These are phyloP conservation scores for Saturnispora quitensis DNA, from an alignment of 805 yeast species.

Conservation along the genomic window DNA sequence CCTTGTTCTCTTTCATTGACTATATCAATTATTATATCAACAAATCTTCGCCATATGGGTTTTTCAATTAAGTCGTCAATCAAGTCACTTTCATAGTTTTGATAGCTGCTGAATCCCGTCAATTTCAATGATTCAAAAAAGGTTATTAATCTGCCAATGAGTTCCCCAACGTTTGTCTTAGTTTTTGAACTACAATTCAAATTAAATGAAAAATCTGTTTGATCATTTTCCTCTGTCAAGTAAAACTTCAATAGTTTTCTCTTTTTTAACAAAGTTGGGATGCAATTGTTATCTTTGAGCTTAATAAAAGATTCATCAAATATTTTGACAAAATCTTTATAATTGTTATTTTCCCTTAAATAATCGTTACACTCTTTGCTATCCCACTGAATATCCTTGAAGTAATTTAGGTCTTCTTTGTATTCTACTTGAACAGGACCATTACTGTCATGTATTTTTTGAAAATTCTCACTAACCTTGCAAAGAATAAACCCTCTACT, in stretches of 20 bases:
- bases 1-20: constrained; percentile 3
- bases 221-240: constrained; percentile 2
- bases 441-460: neutral
- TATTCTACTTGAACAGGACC: neutral
- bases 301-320: neutral
- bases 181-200: neutral
- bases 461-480: neutral
- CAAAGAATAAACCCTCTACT: constrained; percentile 2
- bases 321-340: neutral
- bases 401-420: constrained; percentile 1
- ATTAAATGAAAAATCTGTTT: neutral
- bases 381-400: neutral
- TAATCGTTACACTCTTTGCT: neutral
- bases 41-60: constrained; percentile 1
- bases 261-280: neutral
- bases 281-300: neutral
- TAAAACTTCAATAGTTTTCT: constrained; percentile 5
- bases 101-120: neutral
- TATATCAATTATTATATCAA: constrained; percentile 1
- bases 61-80: neutral
- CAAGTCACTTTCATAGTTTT: neutral
- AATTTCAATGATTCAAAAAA: neutral
- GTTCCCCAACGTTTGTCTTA: neutral
- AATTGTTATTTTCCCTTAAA: neutral
- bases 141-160: constrained; percentile 1